Evolutionary conservation across 768 basidiomycete species (phyloP), one percentile per base, ranked within the genome.

Genomic region (Kwoniella mangroviensis): DNA sequence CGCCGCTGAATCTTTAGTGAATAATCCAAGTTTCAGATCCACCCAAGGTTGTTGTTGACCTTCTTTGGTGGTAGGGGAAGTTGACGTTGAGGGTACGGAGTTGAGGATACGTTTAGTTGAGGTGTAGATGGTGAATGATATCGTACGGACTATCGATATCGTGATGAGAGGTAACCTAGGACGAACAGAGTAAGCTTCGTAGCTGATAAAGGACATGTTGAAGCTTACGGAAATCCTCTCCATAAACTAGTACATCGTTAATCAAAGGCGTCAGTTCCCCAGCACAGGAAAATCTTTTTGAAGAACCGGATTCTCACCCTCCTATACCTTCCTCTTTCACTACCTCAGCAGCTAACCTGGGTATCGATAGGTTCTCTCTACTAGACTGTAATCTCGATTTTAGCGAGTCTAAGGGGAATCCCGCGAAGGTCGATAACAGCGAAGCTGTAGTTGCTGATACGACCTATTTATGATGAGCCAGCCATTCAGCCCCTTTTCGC

Each of bases 361-460:
- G 88, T 64, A 96, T 89, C 9, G 91, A 88, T 74, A 92, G 88
- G 63, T 86, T 88, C 61, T 87, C 89, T 81, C 91, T 90, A 62
- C 89, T 90, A 54, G 92, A 93, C 84, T 97, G 94, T 63, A 97
- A 85, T 79, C 94, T 87, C 71, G 93, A 95, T 85, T 98, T 98
- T 84, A 98, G 88, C 65, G 92, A 93, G 83, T 98, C 96, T 85
- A 98, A 85, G 90, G 93, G 93, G 83, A 94, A 96, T 60, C 94
- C 94, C 67, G 91, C 91, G 78, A 96, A 88, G 15, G 95, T 97
- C 57, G 94, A 94, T 73, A 94, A 88, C 83, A 94, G 91, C 76
- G 93, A 94, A 60, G 94, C 94, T 52, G 92, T 89, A 70, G 95
- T 89, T 43, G 94, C 94, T 78, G 92, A 93, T 49, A 91, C 92